These are phyloP conservation scores for Corinectria fuckeliana DNA, from an alignment of 2,329 filamentous ascomycete genomes.

Conservation along the genomic window DNA sequence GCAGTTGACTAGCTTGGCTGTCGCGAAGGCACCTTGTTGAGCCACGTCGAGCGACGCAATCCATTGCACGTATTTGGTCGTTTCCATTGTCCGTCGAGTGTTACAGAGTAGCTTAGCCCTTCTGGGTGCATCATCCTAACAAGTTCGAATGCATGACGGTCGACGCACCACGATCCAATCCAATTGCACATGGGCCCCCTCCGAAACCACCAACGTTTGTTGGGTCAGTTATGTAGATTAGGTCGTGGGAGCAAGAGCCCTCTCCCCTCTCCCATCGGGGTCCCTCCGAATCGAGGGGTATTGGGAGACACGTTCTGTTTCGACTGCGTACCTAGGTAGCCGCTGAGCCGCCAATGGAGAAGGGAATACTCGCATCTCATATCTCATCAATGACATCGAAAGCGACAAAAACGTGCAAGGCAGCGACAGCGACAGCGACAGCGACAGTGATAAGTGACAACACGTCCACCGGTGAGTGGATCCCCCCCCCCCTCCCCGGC, in stretches of 20 bases:
- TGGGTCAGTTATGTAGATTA: not conserved
- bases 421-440: not conserved
- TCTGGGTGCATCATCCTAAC: not conserved
- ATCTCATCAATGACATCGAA: not conserved
- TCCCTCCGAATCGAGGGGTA: too few relatives aligned
- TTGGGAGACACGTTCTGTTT: too few relatives aligned
- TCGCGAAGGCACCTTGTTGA: constrained; percentile 6
- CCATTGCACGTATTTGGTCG: not conserved
- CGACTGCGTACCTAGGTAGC: too few relatives aligned
- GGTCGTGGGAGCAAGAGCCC: not conserved
- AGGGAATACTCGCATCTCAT: not conserved
- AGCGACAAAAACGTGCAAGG: not conserved
- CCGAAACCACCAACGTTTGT: not conserved
- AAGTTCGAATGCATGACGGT: not conserved
- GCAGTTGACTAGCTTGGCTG: constrained; percentile 1
- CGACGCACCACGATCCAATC: not conserved
- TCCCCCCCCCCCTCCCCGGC: too few relatives aligned
- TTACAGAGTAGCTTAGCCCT: too few relatives aligned
- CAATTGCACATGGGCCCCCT: not conserved
- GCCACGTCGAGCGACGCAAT: constrained; percentile 8
- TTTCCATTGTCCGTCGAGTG: not conserved
- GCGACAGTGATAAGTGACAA: not conserved
- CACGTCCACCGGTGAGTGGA: not conserved
- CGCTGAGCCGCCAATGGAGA: not conserved
- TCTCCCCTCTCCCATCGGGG: not conserved